Percentiles rank a stretch among this genome's conserved stretches.
Evolutionary conservation across 306 rosid genomes (phyloP).

Genomic region (Fagus sylvatica): DNA sequence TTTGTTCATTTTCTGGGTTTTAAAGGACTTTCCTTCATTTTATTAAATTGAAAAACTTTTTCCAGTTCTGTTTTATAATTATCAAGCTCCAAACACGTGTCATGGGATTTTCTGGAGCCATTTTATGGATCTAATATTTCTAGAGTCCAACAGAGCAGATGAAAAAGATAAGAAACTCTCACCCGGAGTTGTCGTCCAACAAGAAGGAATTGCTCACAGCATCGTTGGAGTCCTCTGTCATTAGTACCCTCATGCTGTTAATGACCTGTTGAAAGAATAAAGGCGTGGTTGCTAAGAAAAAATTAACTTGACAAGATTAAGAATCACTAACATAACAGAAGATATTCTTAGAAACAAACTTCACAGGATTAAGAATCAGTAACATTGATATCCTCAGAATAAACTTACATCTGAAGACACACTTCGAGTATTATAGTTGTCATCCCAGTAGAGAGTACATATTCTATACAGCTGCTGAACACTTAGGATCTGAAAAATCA

Average conservation of each 20-base stretch:
- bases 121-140: neutral
- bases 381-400: neutral
- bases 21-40: neutral
- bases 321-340: slow-evolving; percentile 6
- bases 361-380: neutral
- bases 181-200: slow-evolving; percentile 98
- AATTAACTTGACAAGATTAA: slow-evolving; percentile 1
- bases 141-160: neutral
- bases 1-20: too few relatives aligned
- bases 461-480: slow-evolving; percentile 99
- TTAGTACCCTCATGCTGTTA: slow-evolving; percentile 93
- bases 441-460: slow-evolving; percentile 97
- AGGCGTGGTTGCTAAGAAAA: slow-evolving; percentile 23
- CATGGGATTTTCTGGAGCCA: neutral
- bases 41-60: neutral
- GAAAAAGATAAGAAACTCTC: slow-evolving; percentile 13
- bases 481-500: slow-evolving; percentile 77
- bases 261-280: slow-evolving; percentile 67
- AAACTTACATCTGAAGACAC: slow-evolving; percentile 84
- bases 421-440: slow-evolving; percentile 93
- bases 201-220: slow-evolving; percentile 94
- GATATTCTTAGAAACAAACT: neutral
- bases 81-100: slow-evolving; percentile 1
- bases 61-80: neutral
- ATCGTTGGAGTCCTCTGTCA: slow-evolving; percentile 96